Evolutionary conservation across 176 grass and related monocot genomes (phyloP), one percentile per base, ranked within the genome.

Genomic region (Oryza rufipogon): DNA sequence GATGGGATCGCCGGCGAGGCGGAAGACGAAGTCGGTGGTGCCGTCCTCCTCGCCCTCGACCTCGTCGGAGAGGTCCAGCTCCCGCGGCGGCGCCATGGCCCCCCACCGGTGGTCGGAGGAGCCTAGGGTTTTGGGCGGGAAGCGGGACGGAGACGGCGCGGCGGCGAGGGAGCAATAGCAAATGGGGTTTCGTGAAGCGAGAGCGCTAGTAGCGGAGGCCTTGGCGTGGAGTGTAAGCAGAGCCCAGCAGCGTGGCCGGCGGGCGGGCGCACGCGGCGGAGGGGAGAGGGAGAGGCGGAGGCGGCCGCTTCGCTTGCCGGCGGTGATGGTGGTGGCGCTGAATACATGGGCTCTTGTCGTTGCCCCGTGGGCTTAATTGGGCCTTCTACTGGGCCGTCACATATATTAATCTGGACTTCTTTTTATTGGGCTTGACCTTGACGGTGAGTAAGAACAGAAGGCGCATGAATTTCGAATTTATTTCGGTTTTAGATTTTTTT

Each of bases 21-120:
- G 89, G 87, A 95, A 98, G 25, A 95, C 86, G 83, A 90, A 95
- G 85, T 98, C 96, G 42, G 76, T 46, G 68, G 93, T 90, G 77
- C 78, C 83, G 64, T 71, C 87, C 22, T 81, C 87, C 46, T 92
- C 91, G 73, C 89, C 93, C 71, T 95, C 96, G 33, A 93, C 85
- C 82, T 95, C 96, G 34, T 95, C 87, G 67, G 81, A 88, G 83
- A 87, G 86, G 52, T 89, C 84, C 19, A 94, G 76, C 73, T 86
- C 48, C 9, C 58, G 70, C 11, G 86, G 83, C 80, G 86, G 70
- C 89, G 85, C 75, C 92, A 91, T 93, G 66, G 72, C 34, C 34
- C 7, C 14, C 39, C 39, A 41, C 52, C 13, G 63, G 48, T 30
- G 23, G 36, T 25, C 17, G 68, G 44, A 5, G 68, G 44, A 5